Percentiles rank a stretch among this genome's conserved stretches.
Evolutionary conservation across 345 rosid genomes (phyloP).

Genomic region (Populus nigra): DNA sequence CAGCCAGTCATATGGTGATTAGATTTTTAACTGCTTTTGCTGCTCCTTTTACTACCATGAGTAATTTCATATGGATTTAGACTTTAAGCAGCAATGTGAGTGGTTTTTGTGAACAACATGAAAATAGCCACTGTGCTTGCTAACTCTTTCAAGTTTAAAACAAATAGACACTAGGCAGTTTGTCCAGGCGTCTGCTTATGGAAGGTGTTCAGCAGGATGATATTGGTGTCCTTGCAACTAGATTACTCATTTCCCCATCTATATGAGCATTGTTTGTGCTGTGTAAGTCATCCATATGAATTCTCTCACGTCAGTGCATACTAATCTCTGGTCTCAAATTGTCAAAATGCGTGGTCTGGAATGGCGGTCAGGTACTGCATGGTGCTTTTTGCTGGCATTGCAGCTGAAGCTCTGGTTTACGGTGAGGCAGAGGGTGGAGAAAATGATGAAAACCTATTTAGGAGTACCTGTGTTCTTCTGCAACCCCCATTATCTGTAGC

Average conservation of each 20-base stretch:
- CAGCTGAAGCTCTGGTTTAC: constrained; percentile 90
- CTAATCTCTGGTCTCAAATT: neutral
- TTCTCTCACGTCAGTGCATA: neutral
- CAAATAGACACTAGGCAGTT: no score
- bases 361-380: constrained; percentile 66
- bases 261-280: neutral
- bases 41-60: neutral
- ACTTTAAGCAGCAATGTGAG: no score
- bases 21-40: neutral
- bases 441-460: constrained; percentile 88
- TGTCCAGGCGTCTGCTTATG: neutral
- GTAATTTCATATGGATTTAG: no score
- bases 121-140: no score
- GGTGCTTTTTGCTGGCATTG: constrained; percentile 96
- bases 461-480: constrained; percentile 79
- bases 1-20: neutral
- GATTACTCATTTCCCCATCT: neutral
- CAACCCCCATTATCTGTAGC: constrained; percentile 78
- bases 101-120: no score
- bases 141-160: no score
- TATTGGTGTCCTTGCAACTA: neutral
- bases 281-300: no score
- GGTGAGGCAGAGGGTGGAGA: constrained; percentile 97
- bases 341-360: constrained; percentile 7
- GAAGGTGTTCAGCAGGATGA: neutral